Conservation (phyloP, 331 rosid species). For the Saraca asoca region DNA sequence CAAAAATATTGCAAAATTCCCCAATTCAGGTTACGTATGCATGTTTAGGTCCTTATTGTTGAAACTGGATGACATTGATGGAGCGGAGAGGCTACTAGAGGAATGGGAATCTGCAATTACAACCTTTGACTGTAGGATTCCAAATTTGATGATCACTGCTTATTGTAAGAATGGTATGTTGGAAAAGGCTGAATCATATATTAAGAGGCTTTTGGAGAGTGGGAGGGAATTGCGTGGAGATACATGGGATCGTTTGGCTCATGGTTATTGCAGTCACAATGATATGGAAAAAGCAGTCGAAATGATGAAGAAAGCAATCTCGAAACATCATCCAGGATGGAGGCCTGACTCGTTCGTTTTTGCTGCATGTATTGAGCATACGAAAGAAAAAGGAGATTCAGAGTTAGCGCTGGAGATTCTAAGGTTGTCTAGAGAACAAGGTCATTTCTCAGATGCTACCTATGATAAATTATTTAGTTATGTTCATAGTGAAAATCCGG, state of each 20-base stretch:
- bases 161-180: constrained; percentile 60
- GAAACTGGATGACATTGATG: constrained; percentile 60
- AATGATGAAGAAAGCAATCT: constrained; percentile 40
- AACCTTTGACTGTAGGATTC: constrained; percentile 48
- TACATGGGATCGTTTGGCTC: constrained; percentile 54
- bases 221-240: constrained; percentile 46
- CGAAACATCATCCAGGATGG: constrained; percentile 30
- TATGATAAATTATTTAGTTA: constrained; percentile 32
- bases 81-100: constrained; percentile 56
- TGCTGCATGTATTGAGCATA: constrained; percentile 47
- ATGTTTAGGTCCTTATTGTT: constrained; percentile 59
- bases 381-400: constrained; percentile 48
- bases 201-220: constrained; percentile 46
- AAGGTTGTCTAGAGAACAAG: constrained; percentile 27
- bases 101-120: constrained; percentile 62
- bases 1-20: constrained; percentile 16
- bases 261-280: constrained; percentile 39
- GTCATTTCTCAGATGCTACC: constrained; percentile 6
- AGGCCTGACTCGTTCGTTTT: constrained; percentile 34
- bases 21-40: constrained; percentile 44
- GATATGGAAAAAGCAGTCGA: constrained; percentile 47
- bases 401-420: constrained; percentile 41
- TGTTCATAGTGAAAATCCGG: constrained; percentile 28
- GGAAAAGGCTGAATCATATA: constrained; percentile 58
- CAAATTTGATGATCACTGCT: constrained; percentile 51